Percentiles rank a stretch among this genome's conserved stretches.
Conservation (phyloP, 202 grass and related monocot genomes). For the Dendrocalamus latiflorus region DNA sequence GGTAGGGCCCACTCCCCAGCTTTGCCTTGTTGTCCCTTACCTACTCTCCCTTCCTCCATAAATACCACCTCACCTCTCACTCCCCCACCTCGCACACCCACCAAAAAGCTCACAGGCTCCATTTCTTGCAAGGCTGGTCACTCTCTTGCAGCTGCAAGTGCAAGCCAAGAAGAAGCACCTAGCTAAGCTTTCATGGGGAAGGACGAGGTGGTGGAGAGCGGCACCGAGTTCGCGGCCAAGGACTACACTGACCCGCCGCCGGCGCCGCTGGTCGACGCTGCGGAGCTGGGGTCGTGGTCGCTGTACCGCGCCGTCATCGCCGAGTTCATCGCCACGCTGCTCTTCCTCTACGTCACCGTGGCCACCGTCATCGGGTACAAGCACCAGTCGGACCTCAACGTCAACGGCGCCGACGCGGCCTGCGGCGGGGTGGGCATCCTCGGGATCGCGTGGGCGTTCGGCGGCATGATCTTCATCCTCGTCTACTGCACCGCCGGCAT, state of each 20-base stretch:
- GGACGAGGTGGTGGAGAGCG: constrained; percentile 54
- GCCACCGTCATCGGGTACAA: constrained; percentile 88
- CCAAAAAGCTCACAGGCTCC: not conserved
- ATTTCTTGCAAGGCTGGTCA: not conserved
- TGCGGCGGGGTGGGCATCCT: constrained; percentile 71
- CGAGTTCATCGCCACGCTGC: constrained; percentile 82
- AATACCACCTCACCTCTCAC: no score
- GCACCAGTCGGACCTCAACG: constrained; percentile 31
- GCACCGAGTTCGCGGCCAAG: constrained; percentile 48
- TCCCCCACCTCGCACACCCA: no score
- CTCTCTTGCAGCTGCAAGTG: not conserved
- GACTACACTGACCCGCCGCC: constrained; percentile 83
- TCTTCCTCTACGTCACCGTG: constrained; percentile 87
- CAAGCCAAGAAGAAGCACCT: not conserved
- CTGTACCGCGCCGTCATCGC: constrained; percentile 86
- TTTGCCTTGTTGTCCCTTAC: no score
- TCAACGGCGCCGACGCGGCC: constrained; percentile 25
- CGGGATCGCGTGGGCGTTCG: constrained; percentile 91
- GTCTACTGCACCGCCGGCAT: constrained; percentile 98
- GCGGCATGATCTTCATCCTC: constrained; percentile 95
- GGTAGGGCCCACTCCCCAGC: no score
- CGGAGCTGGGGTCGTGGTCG: constrained; percentile 66
- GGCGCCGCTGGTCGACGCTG: constrained; percentile 56
- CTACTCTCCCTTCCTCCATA: constrained; percentile 32
- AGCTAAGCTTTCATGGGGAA: constrained; percentile 21